Percentiles rank a stretch among this genome's conserved stretches.
Conservation (phyloP, 768 basidiomycete species). For the Kwoniella mangroviensis region DNA sequence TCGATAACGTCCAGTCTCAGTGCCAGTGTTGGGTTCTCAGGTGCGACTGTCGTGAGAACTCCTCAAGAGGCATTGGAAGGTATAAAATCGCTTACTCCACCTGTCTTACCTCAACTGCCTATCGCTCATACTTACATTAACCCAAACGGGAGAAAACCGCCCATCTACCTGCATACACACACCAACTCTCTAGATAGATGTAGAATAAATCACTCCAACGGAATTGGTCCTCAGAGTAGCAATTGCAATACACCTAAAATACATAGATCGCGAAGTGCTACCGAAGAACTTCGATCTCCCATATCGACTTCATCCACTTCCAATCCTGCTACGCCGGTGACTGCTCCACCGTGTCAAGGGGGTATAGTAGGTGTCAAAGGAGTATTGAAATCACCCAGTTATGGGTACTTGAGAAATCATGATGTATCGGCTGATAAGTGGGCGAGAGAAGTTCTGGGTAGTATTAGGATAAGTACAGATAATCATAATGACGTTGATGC, state of each 20-base stretch:
- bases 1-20: not conserved
- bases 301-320: not conserved
- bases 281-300: constrained; percentile 3
- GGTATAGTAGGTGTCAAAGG: constrained; percentile 12
- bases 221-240: not conserved
- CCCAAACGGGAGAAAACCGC: not conserved
- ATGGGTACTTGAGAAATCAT: not conserved
- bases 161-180: not conserved
- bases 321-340: constrained; percentile 2
- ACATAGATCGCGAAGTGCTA: constrained; percentile 10
- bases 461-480: constrained; percentile 9
- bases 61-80: constrained; percentile 25
- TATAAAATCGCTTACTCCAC: constrained; percentile 9
- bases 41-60: constrained; percentile 20
- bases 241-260: not conserved
- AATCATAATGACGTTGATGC: not conserved
- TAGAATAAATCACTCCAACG: not conserved
- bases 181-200: constrained; percentile 1
- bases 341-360: constrained; percentile 5
- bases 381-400: constrained; percentile 11
- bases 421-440: constrained; percentile 1
- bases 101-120: constrained; percentile 7
- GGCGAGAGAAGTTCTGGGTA: constrained; percentile 9
- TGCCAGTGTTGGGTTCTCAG: constrained; percentile 1
- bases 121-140: not conserved